These are phyloP conservation scores for Vitellaria paradoxa DNA, from an alignment of 179 eudicot species.

Conservation along the genomic window DNA sequence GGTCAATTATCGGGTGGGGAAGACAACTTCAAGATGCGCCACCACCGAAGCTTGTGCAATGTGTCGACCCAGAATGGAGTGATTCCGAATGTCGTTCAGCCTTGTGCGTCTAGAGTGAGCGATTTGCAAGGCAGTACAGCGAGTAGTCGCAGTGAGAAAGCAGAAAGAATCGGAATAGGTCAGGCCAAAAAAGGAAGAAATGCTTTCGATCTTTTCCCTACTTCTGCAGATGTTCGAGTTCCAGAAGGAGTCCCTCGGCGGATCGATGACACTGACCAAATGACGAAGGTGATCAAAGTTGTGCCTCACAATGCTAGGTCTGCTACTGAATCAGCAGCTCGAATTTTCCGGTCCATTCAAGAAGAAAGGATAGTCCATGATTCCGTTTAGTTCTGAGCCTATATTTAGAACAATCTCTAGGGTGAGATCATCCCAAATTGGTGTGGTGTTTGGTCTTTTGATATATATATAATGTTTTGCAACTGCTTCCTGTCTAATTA, in stretches of 20 bases:
- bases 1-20: slow-evolving; percentile 29
- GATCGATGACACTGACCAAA: slow-evolving; percentile 1
- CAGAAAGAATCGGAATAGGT: slow-evolving; percentile 5
- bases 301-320: slow-evolving; percentile 79
- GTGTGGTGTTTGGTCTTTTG: not conserved
- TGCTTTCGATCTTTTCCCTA: slow-evolving; percentile 38
- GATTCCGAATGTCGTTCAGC: not conserved
- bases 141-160: slow-evolving; percentile 56
- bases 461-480: not conserved
- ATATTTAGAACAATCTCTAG: not conserved
- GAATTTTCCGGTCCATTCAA: slow-evolving; percentile 85
- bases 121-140: slow-evolving; percentile 64
- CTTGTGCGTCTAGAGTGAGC: too few relatives aligned
- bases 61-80: slow-evolving; percentile 29
- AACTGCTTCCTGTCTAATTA: not conserved
- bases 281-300: slow-evolving; percentile 61
- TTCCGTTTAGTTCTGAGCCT: slow-evolving; percentile 21
- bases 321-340: slow-evolving; percentile 75
- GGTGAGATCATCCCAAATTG: too few relatives aligned
- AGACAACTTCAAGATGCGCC: slow-evolving; percentile 23
- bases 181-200: slow-evolving; percentile 26
- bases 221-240: slow-evolving; percentile 25
- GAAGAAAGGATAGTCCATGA: slow-evolving; percentile 69
- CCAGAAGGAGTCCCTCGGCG: slow-evolving; percentile 15
- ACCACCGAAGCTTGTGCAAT: slow-evolving; percentile 30